Evolutionary conservation across 83 land plant species (phyloP), one percentile per base, ranked within the genome.

Genomic region (Thuja plicata): DNA sequence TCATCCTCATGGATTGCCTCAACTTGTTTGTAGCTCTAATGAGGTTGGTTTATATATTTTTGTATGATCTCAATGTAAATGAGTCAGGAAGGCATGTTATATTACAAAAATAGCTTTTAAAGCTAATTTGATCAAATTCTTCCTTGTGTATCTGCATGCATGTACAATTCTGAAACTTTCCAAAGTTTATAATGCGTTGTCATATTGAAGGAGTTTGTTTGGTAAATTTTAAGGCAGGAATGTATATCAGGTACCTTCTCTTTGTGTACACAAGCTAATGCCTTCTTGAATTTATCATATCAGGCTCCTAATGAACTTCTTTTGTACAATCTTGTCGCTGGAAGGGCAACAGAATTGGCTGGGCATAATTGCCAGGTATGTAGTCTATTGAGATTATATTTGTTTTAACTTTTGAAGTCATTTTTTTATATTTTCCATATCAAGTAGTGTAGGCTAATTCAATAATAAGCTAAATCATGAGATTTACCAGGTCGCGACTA

Each of bases 291-390:
- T 70, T 71, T 71, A 17, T 73, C 45, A 84, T 87, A 19, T 70
- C 94, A 94, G 95, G 93, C 92, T 46, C 95, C 95, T 3, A 94
- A 94, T 90, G 95, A 94, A 81, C 74, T 94, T 55, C 82, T 94
- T 27, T 88, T 92, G 37, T 94, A 94, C 87, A 88, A 93, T 87
- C 94, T 94, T 48, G 84, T 88, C 16, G 90, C 86, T 93, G 95
- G 95, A 55, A 91, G 88, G 77, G 92, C 91, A 79, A 88, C 87
- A 77, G 90, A 89, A 85, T 88, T 94, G 85, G 80, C 77, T 91
- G 95, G 95, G 34, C 95, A 93, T 87, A 92, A 92, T 70, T 93
- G 91, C 21, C 95, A 94, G 94, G 95, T 94, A 30, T 73, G 57
- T 30, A 41, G 13, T 38, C 13, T 16, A 8, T 45, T 88, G 87